These are phyloP conservation scores for Paramecium octaurelia DNA, from an alignment of 73 alveolate species.

Conservation along the genomic window DNA sequence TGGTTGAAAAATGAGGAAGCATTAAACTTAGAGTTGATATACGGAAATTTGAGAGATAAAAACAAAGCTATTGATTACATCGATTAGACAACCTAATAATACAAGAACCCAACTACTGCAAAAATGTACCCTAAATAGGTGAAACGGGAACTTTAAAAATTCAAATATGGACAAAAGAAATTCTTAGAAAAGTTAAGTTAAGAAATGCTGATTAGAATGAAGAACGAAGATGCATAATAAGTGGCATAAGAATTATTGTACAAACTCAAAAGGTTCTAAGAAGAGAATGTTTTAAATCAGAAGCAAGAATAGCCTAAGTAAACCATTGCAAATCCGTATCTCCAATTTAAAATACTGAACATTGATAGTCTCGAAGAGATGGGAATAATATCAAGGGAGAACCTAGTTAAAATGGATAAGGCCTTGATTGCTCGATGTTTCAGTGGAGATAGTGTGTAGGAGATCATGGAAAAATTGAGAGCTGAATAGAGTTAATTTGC, in stretches of 20 bases:
- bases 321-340: not conserved
- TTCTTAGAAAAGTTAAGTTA: not conserved
- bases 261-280: not conserved
- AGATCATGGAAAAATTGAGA: not conserved
- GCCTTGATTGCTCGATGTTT: not conserved
- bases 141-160: not conserved
- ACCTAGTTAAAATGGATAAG: not conserved
- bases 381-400: not conserved
- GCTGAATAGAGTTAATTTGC: not conserved
- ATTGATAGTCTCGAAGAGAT: not conserved
- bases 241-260: not conserved
- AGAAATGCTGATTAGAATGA: not conserved
- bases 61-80: not conserved
- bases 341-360: not conserved
- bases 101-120: not conserved
- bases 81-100: not conserved
- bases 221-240: not conserved
- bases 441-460: not conserved
- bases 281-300: not conserved
- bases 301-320: not conserved
- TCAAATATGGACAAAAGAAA: not conserved
- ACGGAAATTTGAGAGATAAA: not conserved
- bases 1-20: not conserved
- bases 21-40: not conserved
- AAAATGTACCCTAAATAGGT: not conserved